These are phyloP conservation scores for Collybia sordida DNA, from an alignment of 768 basidiomycete species.

Conservation along the genomic window DNA sequence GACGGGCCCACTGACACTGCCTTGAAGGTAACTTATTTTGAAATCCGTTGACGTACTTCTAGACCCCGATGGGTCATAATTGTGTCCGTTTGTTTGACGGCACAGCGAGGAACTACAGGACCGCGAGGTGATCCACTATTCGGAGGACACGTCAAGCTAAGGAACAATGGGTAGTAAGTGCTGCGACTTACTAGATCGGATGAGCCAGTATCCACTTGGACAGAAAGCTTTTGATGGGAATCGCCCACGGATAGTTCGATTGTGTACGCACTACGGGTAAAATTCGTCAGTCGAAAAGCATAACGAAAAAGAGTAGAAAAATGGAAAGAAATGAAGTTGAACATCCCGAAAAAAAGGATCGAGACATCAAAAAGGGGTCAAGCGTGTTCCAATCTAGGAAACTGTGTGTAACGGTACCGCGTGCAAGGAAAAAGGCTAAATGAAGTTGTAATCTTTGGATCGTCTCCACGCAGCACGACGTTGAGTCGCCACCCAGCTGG, in stretches of 20 bases:
- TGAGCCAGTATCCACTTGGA: slow-evolving; percentile 82
- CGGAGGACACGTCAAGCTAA: neutral
- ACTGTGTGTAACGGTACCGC: too few species aligned
- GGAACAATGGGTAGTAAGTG: neutral
- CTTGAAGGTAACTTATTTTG: slow-evolving; percentile 57
- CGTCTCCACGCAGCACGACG: too few species aligned
- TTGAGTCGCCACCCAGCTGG: too few species aligned
- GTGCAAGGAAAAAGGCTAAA: too few species aligned
- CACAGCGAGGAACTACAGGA: slow-evolving; percentile 61
- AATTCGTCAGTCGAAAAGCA: neutral
- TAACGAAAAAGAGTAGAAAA: too few species aligned
- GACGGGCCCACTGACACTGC: slow-evolving; percentile 58
- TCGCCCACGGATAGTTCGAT: slow-evolving; percentile 57
- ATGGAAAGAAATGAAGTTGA: neutral
- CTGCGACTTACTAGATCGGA: slow-evolving; percentile 64
- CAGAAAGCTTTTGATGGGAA: slow-evolving; percentile 46
- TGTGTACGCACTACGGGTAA: slow-evolving; percentile 55
- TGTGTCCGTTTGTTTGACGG: slow-evolving; percentile 37
- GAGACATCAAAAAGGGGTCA: too few species aligned
- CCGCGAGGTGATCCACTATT: slow-evolving; percentile 73
- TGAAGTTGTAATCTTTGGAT: too few species aligned
- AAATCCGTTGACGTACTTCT: slow-evolving; percentile 43
- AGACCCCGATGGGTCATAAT: slow-evolving; percentile 58
- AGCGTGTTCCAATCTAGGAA: too few species aligned
- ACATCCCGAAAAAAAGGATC: too few species aligned